phyloP scores from a whole-genome alignment of 148 eudicot genomes.

The Silene conica region DNA sequence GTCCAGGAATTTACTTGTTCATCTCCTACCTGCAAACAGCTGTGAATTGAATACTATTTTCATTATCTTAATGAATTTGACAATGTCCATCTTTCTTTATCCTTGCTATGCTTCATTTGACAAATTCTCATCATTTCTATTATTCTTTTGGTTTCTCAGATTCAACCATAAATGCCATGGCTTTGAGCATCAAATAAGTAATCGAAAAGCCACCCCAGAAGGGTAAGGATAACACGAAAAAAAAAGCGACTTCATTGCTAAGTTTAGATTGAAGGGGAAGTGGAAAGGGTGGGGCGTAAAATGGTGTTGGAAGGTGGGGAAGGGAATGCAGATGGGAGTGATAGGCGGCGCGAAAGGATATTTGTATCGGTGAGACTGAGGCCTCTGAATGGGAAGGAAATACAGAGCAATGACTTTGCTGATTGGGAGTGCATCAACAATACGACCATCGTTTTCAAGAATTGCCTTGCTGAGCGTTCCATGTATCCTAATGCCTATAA shows the following conservation, averaged over 20 bases:
- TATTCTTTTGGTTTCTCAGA: slow-evolving; percentile 9
- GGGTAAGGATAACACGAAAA: background rate
- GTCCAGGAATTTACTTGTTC: background rate
- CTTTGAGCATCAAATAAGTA: background rate
- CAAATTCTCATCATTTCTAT: background rate
- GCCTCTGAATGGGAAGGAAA: slow-evolving; percentile 66
- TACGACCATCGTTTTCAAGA: slow-evolving; percentile 61
- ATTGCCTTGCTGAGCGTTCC: slow-evolving; percentile 47
- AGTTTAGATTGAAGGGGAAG: background rate
- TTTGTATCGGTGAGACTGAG: slow-evolving; percentile 72
- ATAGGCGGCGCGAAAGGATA: slow-evolving; percentile 59
- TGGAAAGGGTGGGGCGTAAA: background rate
- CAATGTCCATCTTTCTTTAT: slow-evolving; percentile 15
- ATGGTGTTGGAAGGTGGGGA: slow-evolving; percentile 60
- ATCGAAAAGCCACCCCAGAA: background rate
- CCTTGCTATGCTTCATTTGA: background rate
- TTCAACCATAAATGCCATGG: background rate
- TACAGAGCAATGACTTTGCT: slow-evolving; percentile 45
- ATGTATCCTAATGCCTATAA: slow-evolving; percentile 53
- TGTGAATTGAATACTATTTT: slow-evolving; percentile 17
- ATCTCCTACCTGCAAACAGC: slow-evolving; percentile 2
- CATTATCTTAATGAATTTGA: slow-evolving; percentile 1
- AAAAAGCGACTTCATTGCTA: background rate
- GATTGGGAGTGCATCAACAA: slow-evolving; percentile 76
- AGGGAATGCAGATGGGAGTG: slow-evolving; percentile 35